Evolutionary conservation across 148 eudicot species (phyloP).

Genomic region (Tetragonia tetragonoides): DNA sequence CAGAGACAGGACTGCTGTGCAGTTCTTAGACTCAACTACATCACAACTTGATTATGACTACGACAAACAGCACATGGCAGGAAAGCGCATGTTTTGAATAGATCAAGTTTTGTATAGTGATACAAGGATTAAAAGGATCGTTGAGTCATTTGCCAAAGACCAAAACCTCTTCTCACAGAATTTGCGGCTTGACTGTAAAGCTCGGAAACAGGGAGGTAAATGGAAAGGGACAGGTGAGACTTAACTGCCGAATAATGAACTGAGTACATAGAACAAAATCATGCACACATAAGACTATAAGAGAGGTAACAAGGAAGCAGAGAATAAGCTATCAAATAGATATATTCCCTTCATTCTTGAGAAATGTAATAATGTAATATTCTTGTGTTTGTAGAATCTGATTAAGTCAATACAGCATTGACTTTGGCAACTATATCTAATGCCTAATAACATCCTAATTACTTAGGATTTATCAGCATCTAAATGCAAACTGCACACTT

Average conservation of each 20-base stretch:
- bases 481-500: not conserved
- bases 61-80: conserved; percentile 36
- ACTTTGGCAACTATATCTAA: not conserved
- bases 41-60: conserved; percentile 52
- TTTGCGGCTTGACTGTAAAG: conserved; percentile 58
- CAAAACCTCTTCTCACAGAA: conserved; percentile 50
- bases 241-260: conserved; percentile 45
- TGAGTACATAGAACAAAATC: conserved; percentile 13
- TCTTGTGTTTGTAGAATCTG: conserved; percentile 6
- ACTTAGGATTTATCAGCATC: not conserved
- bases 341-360: conserved; percentile 3
- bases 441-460: not conserved
- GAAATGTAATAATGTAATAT: not conserved
- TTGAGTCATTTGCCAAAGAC: conserved; percentile 52
- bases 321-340: conserved; percentile 7
- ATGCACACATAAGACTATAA: not conserved
- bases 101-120: conserved; percentile 50
- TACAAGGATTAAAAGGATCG: conserved; percentile 43
- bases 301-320: not conserved
- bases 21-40: conserved; percentile 58
- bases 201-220: conserved; percentile 53
- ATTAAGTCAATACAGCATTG: conserved; percentile 15
- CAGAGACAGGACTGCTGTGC: conserved; percentile 43
- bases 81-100: conserved; percentile 52
- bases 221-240: conserved; percentile 47